These are phyloP conservation scores for Cocos nucifera DNA, from an alignment of 176 grass and related monocot genomes.

Conservation along the genomic window DNA sequence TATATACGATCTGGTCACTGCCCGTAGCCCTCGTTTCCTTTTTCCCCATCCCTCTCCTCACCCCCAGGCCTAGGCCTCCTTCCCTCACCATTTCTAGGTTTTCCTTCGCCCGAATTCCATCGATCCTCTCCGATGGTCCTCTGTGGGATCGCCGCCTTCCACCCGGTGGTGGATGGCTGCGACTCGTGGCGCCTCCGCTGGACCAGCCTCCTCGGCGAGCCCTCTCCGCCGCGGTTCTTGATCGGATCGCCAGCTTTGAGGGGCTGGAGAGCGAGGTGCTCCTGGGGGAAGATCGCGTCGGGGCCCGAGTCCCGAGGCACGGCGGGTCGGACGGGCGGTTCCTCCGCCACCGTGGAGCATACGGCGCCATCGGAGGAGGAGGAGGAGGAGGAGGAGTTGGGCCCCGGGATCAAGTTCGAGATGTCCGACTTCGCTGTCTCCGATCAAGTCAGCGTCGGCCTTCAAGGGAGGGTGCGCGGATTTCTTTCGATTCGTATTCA, in stretches of 20 bases:
- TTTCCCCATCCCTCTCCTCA: neutral
- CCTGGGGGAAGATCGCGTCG: constrained; percentile 24
- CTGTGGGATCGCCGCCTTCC: constrained; percentile 30
- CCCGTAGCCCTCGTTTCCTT: neutral
- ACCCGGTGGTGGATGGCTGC: constrained; percentile 7
- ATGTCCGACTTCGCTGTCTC: constrained; percentile 67
- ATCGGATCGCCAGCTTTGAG: neutral
- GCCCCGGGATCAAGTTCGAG: constrained; percentile 58
- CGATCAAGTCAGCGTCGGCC: constrained; percentile 73
- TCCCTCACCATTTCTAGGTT: neutral
- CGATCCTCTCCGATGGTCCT: constrained; percentile 34
- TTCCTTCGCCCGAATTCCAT: neutral
- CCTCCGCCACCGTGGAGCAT: neutral
- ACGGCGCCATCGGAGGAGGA: neutral
- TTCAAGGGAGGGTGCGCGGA: constrained; percentile 69
- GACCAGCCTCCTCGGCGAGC: neutral
- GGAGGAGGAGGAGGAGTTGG: constrained; percentile 8
- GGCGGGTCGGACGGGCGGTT: constrained; percentile 5
- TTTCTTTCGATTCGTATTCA: neutral
- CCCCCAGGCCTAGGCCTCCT: neutral
- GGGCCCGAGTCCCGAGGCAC: constrained; percentile 3
- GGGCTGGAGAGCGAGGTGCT: neutral
- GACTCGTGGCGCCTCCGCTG: neutral
- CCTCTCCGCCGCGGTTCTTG: constrained; percentile 16
- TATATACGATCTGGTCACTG: constrained; percentile 4